Evolutionary conservation across 2,329 filamentous ascomycete species (phyloP).

Genomic region (Epicoccum nigrum): DNA sequence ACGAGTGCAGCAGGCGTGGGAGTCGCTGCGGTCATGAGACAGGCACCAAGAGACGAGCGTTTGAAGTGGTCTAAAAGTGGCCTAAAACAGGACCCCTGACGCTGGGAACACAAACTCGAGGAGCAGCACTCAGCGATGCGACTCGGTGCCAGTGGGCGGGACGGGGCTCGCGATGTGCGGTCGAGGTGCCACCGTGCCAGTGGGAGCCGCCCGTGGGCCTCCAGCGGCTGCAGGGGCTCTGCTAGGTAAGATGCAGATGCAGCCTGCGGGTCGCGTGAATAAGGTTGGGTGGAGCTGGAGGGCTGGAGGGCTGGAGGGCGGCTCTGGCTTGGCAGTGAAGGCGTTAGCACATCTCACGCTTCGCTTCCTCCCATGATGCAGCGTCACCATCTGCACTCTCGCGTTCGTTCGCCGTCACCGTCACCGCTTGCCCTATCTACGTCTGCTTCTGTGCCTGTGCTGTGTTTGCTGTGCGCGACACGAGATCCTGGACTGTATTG

Average conservation of each 20-base stretch:
- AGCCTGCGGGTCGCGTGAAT: slow-evolving; percentile 2
- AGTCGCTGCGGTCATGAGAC: slow-evolving; percentile 15
- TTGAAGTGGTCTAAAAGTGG: slow-evolving; percentile 8
- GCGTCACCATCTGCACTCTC: slow-evolving; percentile 6
- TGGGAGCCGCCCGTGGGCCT: slow-evolving; percentile 2
- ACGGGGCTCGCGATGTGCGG: slow-evolving; percentile 8
- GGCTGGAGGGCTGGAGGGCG: too few species aligned
- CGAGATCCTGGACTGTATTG: slow-evolving; percentile 3
- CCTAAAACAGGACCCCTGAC: slow-evolving; percentile 9
- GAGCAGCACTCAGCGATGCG: neutral
- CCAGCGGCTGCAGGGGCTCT: slow-evolving; percentile 16
- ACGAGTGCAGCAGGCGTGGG: slow-evolving; percentile 3
- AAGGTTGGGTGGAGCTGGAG: slow-evolving; percentile 7
- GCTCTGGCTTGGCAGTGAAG: slow-evolving; percentile 15
- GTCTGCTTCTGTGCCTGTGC: slow-evolving; percentile 7
- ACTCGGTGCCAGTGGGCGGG: neutral
- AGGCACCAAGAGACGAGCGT: slow-evolving; percentile 6
- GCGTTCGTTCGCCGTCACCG: too few species aligned
- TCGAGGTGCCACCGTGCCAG: too few species aligned
- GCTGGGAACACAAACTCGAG: neutral
- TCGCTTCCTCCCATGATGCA: slow-evolving; percentile 1
- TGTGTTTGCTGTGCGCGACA: slow-evolving; percentile 8
- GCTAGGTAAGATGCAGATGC: too few species aligned
- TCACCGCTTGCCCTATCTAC: slow-evolving; percentile 6
- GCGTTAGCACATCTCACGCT: slow-evolving; percentile 4